These are phyloP conservation scores for Taxawa tesnikishii DNA, from an alignment of 2,329 filamentous ascomycete species.

Conservation along the genomic window DNA sequence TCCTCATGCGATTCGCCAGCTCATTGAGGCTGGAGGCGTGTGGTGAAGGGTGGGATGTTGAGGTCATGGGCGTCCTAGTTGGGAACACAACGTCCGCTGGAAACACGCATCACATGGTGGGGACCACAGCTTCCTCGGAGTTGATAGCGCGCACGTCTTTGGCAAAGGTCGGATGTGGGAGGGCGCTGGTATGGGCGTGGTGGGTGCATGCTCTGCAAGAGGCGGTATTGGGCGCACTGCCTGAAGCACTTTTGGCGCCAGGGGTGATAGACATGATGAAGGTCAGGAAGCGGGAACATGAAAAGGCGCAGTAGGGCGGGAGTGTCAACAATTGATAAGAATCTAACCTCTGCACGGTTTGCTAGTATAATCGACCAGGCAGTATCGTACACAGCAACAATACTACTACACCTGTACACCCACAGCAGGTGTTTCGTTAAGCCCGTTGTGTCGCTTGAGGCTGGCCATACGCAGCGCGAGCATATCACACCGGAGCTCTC, in stretches of 20 bases:
- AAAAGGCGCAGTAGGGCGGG: no score
- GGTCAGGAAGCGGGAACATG: constrained; percentile 6
- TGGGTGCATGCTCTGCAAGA: constrained; percentile 15
- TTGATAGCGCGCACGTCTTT: constrained; percentile 11
- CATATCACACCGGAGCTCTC: no score
- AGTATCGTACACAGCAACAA: no score
- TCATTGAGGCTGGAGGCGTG: constrained; percentile 31
- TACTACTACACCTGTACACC: no score
- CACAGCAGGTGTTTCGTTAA: no score
- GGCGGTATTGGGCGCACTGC: constrained; percentile 10
- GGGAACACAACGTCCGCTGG: constrained; percentile 18
- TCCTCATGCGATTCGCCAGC: constrained; percentile 27
- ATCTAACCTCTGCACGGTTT: no score
- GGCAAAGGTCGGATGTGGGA: constrained; percentile 13
- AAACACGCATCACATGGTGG: constrained; percentile 11
- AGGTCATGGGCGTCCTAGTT: constrained; percentile 26
- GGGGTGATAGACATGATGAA: constrained; percentile 7
- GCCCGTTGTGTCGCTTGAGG: no score
- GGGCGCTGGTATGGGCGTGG: constrained; percentile 11
- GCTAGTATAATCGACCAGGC: no score
- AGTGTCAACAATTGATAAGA: no score
- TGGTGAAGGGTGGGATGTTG: constrained; percentile 22
- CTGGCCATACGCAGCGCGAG: no score
- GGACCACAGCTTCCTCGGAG: constrained; percentile 13
- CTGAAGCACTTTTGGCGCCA: constrained; percentile 7